Conservation (phyloP, 805 yeast species). For the Ogataea neopini region DNA sequence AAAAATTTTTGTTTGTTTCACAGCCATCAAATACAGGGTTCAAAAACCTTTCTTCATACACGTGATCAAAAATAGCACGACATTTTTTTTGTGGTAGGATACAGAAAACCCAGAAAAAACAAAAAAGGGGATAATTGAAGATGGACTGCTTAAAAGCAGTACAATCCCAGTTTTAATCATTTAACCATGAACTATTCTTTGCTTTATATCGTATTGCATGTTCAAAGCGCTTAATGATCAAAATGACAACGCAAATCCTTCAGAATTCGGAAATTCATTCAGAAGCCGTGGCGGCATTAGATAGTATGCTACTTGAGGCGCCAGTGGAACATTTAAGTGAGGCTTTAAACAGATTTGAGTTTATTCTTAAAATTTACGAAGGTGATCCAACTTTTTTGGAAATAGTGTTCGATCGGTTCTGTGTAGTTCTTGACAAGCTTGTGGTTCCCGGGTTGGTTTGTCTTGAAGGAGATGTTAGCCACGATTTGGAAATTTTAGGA, state of each 20-base stretch:
- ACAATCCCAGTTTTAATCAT: background rate
- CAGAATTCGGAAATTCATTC: background rate
- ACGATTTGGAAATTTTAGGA: conserved; percentile 1
- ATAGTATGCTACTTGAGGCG: conserved; percentile 14
- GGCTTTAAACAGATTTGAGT: conserved; percentile 11
- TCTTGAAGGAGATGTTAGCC: conserved; percentile 1
- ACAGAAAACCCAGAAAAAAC: conserved; percentile 3
- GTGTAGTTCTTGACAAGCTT: conserved; percentile 18
- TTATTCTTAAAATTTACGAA: conserved; percentile 15
- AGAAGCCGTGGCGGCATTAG: conserved; percentile 10
- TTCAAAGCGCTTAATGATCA: background rate
- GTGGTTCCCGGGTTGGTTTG: conserved; percentile 19
- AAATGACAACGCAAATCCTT: background rate
- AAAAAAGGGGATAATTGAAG: background rate
- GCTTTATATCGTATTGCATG: background rate
- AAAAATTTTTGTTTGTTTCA: conserved; percentile 3
- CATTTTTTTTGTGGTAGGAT: conserved; percentile 6
- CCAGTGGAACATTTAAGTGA: conserved; percentile 9
- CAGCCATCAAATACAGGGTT: conserved; percentile 6
- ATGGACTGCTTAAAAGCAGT: conserved; percentile 8
- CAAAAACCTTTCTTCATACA: conserved; percentile 5
- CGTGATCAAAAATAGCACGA: conserved; percentile 8
- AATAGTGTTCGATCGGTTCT: conserved; percentile 13
- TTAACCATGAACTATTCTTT: background rate
- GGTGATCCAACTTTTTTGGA: conserved; percentile 14